These are phyloP conservation scores for Cytospora chrysosperma DNA, from an alignment of 2,329 filamentous ascomycete genomes.

Conservation along the genomic window DNA sequence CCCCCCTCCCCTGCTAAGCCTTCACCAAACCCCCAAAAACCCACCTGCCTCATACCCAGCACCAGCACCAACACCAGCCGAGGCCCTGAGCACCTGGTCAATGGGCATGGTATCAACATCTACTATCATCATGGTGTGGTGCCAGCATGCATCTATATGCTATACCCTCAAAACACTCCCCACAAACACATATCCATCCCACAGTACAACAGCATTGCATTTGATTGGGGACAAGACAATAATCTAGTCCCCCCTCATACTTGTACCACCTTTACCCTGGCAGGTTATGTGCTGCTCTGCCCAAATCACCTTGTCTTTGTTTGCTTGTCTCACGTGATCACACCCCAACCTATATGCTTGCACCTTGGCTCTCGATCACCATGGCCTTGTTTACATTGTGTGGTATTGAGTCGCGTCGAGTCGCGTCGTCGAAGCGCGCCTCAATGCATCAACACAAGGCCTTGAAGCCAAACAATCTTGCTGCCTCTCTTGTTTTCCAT, in stretches of 20 bases:
- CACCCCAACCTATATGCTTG: slow-evolving; percentile 14
- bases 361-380: not conserved
- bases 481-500: not conserved
- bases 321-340: slow-evolving; percentile 22
- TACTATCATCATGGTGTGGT: not conserved
- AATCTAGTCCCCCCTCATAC: not conserved
- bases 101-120: not conserved
- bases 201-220: not conserved
- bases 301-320: not conserved
- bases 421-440: slow-evolving; percentile 3
- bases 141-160: not conserved
- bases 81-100: not conserved
- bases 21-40: not conserved
- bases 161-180: not conserved
- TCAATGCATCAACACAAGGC: not conserved
- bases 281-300: not conserved
- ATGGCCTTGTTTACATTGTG: slow-evolving; percentile 18
- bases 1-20: slow-evolving; percentile 15
- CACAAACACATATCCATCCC: not conserved
- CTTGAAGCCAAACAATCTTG: not conserved
- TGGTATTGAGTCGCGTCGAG: not conserved
- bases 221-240: not conserved
- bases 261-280: slow-evolving; percentile 7
- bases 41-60: not conserved
- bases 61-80: not conserved